A percentile compares a stretch with the other conserved stretches of the same genome.
phyloP scores from a whole-genome alignment of 768 basidiomycete genomes.

The Tulasnella sp. region DNA sequence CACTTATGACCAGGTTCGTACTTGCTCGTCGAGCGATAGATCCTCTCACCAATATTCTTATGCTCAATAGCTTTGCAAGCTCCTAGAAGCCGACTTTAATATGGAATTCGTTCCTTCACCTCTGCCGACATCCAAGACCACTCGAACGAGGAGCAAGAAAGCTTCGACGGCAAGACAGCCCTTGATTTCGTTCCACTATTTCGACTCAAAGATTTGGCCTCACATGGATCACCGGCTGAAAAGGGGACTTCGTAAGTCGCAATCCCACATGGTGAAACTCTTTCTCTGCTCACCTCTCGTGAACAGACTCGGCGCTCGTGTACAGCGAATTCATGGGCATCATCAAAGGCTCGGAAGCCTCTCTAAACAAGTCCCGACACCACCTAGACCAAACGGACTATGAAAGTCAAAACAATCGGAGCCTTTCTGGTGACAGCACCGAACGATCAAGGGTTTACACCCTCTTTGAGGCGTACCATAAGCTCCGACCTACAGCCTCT shows the following conservation, averaged over 20 bases:
- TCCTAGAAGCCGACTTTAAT: conserved; percentile 38
- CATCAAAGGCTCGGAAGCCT: conserved; percentile 55
- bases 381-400: conserved; percentile 31
- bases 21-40: not conserved
- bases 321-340: conserved; percentile 44
- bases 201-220: conserved; percentile 45
- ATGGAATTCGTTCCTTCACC: conserved; percentile 3
- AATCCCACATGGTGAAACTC: not conserved
- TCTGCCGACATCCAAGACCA: not conserved
- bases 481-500: conserved; percentile 13
- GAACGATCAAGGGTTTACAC: conserved; percentile 38
- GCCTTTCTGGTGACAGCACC: conserved; percentile 8
- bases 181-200: conserved; percentile 36
- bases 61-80: conserved; percentile 31
- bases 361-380: conserved; percentile 27
- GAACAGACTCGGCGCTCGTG: conserved; percentile 46
- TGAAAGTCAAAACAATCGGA: conserved; percentile 35
- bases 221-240: conserved; percentile 41
- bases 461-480: conserved; percentile 43
- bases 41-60: not conserved
- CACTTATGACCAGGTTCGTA: conserved; percentile 47
- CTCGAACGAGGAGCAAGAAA: conserved; percentile 9
- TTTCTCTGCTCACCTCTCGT: not conserved
- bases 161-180: not conserved
- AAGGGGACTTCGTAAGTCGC: conserved; percentile 40